phyloP scores from a whole-genome alignment of 2,329 filamentous ascomycete genomes.

The Colletotrichum abscissum region DNA sequence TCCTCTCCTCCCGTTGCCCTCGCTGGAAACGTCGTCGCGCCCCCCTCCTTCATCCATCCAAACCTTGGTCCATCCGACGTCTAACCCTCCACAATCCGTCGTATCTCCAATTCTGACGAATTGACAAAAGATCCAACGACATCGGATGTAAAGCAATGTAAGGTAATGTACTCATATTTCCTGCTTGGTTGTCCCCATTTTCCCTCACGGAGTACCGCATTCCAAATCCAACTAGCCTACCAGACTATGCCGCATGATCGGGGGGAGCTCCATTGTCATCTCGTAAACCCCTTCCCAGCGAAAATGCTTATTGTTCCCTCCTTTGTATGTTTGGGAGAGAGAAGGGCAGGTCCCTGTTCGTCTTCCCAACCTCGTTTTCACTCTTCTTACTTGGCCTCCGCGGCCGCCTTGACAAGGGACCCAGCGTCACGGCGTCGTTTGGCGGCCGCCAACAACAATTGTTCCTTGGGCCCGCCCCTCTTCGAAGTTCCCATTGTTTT shows the following conservation, averaged over 20 bases:
- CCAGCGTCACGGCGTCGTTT: not conserved
- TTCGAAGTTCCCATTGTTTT: not conserved
- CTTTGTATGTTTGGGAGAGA: conserved; percentile 3
- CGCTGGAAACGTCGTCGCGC: not conserved
- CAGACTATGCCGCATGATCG: not conserved
- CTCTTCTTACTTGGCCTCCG: not conserved
- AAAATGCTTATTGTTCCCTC: conserved; percentile 20
- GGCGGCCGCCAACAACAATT: conserved; percentile 7
- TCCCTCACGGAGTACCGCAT: conserved; percentile 5
- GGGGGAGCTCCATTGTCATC: conserved; percentile 6
- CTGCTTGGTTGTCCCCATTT: not conserved
- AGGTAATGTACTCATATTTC: not conserved
- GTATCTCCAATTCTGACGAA: conserved; percentile 24
- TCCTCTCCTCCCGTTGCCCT: not conserved
- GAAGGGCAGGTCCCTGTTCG: not conserved
- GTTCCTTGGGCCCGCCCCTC: not conserved
- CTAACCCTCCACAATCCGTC: conserved; percentile 8
- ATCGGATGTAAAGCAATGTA: conserved; percentile 16
- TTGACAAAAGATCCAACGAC: conserved; percentile 25
- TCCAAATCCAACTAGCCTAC: not conserved
- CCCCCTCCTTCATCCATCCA: not conserved
- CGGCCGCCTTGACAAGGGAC: conserved; percentile 8
- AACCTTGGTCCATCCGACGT: conserved; percentile 9
- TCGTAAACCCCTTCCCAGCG: conserved; percentile 25
- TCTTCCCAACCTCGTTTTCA: not conserved